Conservation (phyloP, 441 rosid species). For the Capsella rubella region DNA sequence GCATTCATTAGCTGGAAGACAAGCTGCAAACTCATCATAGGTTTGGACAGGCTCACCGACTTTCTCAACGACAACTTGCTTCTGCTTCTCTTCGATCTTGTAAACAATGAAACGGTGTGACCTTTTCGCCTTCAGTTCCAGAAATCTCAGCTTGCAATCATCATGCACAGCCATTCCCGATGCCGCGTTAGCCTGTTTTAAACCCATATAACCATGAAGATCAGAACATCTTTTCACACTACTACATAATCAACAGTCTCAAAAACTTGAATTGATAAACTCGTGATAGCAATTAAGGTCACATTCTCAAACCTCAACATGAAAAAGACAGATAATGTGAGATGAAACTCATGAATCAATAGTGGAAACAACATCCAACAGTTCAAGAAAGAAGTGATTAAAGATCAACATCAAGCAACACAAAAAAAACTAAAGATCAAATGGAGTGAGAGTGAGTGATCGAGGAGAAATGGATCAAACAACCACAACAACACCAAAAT, state of each 20-base stretch:
- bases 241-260: neutral
- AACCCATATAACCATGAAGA: neutral
- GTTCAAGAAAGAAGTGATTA: neutral
- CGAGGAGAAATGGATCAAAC: neutral
- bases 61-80: conserved; percentile 63
- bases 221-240: neutral
- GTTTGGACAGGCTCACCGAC: conserved; percentile 53
- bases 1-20: conserved; percentile 64
- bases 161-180: conserved; percentile 72
- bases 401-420: too few relatives aligned
- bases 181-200: conserved; percentile 58
- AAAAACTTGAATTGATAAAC: too few relatives aligned
- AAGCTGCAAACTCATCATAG: conserved; percentile 53
- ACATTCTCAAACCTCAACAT: neutral
- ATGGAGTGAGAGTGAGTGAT: neutral
- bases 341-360: neutral
- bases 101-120: conserved; percentile 56
- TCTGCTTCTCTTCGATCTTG: conserved; percentile 64
- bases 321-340: neutral
- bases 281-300: neutral
- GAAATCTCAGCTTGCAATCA: conserved; percentile 63
- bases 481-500: neutral
- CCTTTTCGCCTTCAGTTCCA: conserved; percentile 61
- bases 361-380: neutral
- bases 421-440: neutral